A percentile compares a stretch with the other conserved stretches of the same genome.
phyloP scores from a whole-genome alignment of 2,329 filamentous ascomycete genomes.

The Bipolaris gigantea region DNA sequence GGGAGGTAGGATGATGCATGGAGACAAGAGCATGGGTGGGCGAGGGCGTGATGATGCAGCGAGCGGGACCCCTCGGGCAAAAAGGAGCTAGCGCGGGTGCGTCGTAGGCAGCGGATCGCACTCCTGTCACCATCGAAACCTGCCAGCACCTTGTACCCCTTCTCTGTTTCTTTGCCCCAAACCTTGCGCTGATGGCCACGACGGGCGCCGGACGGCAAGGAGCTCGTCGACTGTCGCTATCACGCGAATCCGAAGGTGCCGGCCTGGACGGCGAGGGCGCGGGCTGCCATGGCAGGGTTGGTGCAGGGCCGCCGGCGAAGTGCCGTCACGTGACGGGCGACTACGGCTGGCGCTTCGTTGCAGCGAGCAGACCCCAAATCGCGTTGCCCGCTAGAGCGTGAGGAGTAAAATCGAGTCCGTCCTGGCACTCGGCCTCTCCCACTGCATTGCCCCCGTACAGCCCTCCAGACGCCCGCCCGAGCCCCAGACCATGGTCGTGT shows the following conservation, averaged over 20 bases:
- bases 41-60: constrained; percentile 7
- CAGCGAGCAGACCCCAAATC: constrained; percentile 9
- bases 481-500: constrained; percentile 36
- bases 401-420: constrained; percentile 33
- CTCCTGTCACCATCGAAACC: constrained; percentile 27
- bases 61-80: constrained; percentile 18
- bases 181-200: constrained; percentile 2
- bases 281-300: constrained; percentile 1
- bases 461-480: constrained; percentile 17
- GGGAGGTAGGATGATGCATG: neutral
- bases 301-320: constrained; percentile 1
- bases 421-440: constrained; percentile 29
- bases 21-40: neutral
- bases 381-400: constrained; percentile 22
- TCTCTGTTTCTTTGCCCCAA: constrained; percentile 17
- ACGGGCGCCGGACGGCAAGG: neutral
- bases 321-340: constrained; percentile 17
- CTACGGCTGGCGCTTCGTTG: constrained; percentile 22
- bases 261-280: constrained; percentile 5
- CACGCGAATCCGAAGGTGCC: neutral
- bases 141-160: constrained; percentile 28
- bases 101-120: constrained; percentile 20
- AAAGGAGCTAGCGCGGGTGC: constrained; percentile 24
- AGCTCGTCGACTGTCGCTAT: neutral
- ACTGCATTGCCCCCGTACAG: constrained; percentile 32